A percentile compares a stretch with the other conserved stretches of the same genome.
Conservation (phyloP, 2,329 filamentous ascomycete genomes). For the Aspergillus caelatus region DNA sequence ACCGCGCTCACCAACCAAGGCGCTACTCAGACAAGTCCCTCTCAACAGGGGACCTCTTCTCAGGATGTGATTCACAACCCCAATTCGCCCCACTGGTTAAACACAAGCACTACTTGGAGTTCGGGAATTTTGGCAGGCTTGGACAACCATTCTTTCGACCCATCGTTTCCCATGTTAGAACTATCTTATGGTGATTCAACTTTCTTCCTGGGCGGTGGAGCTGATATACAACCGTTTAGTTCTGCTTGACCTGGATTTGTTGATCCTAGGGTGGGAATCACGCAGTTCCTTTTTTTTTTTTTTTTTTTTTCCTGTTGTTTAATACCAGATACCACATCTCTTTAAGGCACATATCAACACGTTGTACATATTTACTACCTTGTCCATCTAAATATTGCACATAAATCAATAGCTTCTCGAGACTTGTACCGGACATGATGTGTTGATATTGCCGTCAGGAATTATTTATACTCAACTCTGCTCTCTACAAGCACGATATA, state of each 20-base stretch:
- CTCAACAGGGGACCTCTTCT: neutral
- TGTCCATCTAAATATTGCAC: neutral
- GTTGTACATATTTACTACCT: neutral
- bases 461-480: neutral
- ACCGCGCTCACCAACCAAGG: neutral
- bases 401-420: neutral
- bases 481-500: fast-evolving
- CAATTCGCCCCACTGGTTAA: neutral
- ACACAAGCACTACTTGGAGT: neutral
- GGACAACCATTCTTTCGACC: neutral
- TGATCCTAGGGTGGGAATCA: neutral
- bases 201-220: neutral
- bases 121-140: neutral
- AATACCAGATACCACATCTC: neutral
- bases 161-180: neutral
- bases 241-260: neutral
- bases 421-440: fast-evolving
- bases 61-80: neutral
- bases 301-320: neutral
- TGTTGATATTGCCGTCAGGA: neutral
- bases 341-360: neutral
- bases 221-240: neutral
- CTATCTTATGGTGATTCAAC: neutral
- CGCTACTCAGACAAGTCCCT: neutral
- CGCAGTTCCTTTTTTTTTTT: too few relatives aligned